phyloP scores from a whole-genome alignment of 306 rosid species.

The Medicago arabica region DNA sequence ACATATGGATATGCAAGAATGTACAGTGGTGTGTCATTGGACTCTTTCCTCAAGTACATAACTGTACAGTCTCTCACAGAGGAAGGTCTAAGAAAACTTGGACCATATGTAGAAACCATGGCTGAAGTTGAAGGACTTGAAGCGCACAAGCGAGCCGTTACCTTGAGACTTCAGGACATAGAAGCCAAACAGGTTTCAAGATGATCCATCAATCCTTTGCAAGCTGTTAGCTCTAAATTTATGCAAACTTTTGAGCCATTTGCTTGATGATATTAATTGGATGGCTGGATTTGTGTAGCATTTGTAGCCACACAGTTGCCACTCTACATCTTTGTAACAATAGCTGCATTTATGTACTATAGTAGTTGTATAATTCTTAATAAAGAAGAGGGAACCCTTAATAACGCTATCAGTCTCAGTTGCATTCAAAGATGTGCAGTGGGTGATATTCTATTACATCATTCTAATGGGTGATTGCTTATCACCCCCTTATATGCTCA shows the following conservation, averaged over 20 bases:
- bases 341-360: slow-evolving; percentile 18
- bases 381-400: too few species aligned
- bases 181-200: slow-evolving; percentile 71
- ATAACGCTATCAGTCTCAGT: too few species aligned
- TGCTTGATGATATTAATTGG: slow-evolving; percentile 18
- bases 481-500: too few species aligned
- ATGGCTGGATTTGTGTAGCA: slow-evolving; percentile 19
- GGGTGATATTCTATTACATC: too few species aligned
- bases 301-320: slow-evolving; percentile 27
- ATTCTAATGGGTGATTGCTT: too few species aligned
- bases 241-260: slow-evolving; percentile 22
- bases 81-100: slow-evolving; percentile 86
- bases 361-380: too few species aligned
- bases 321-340: slow-evolving; percentile 33
- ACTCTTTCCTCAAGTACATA: slow-evolving; percentile 92
- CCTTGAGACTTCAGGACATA: slow-evolving; percentile 88
- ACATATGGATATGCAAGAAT: slow-evolving; percentile 96
- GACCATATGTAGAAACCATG: slow-evolving; percentile 90
- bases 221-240: slow-evolving; percentile 11
- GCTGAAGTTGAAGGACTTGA: slow-evolving; percentile 96
- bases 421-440: too few species aligned
- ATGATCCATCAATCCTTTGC: slow-evolving; percentile 41
- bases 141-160: slow-evolving; percentile 93
- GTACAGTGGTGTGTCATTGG: slow-evolving; percentile 95
- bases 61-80: slow-evolving; percentile 94